Evolutionary conservation across 192 early-diverging fungal genomes (phyloP), one percentile per base, ranked within the genome.

Genomic region (Funneliformis mosseae): DNA sequence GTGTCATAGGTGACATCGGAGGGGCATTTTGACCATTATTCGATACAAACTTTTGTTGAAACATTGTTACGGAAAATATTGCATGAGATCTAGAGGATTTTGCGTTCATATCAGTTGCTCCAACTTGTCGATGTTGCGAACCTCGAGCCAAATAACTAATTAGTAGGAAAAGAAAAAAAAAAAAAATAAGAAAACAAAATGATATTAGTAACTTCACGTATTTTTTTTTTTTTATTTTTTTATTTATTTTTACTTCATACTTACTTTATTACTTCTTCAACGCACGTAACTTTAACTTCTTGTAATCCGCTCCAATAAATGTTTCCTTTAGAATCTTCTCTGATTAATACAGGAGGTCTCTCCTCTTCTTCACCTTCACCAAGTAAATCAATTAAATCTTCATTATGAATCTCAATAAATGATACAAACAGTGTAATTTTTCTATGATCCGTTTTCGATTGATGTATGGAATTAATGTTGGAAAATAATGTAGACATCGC

Each of bases 341-440:
- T 87, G 62, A 98, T 88, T 7, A 92, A 88, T 0, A 96, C 89
- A 14, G 86, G 88, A 4, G 91, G 89, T 70, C 91, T 83, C 59
- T 87, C 87, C 8, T 87, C 88, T 71, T 84, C 82, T 70, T 86
- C 83, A 64, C 63, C 63, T 73, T 90, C 91, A 69, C 92, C 93
- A 33, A 98, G 84, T 62, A 99, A 86, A 86, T 99, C 97, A 27
- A 97, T 92, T 62, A 98, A 85, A 50, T 99, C 97, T 80, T 99
- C 97, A 83, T 99, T 99, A 84, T 99, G 97, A 12, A 98, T 90
- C 77, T 99, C 97, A 27, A 99, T 83, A 87, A 97, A 99, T 9
- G 96, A 96, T 7, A 97, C 95, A 23, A 86, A 86, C n/a, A 94
- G 84, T 5, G 79, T 81, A n/a, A 83, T 86, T 33, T 84, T 84